phyloP scores from a whole-genome alignment of 2,329 filamentous ascomycete species.

The Microascus cirrosus region DNA sequence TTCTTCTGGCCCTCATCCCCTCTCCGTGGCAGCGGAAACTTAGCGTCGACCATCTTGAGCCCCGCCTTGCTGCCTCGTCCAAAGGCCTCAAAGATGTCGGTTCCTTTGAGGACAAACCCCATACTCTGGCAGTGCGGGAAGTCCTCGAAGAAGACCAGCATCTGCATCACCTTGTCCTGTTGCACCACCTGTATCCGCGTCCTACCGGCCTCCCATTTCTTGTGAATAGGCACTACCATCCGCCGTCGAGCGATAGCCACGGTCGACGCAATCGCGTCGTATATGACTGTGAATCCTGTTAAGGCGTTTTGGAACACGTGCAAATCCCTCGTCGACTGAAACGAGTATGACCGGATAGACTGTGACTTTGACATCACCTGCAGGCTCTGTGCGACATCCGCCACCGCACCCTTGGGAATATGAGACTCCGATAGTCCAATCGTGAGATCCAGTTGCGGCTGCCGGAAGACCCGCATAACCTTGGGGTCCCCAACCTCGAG shows the following conservation, averaged over 20 bases:
- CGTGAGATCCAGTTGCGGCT: conserved; percentile 67
- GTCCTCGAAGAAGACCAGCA: conserved; percentile 80
- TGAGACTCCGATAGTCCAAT: conserved; percentile 62
- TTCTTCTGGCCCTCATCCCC: conserved; percentile 1
- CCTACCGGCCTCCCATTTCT: conserved; percentile 80
- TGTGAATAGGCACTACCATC: conserved; percentile 88
- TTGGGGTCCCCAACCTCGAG: conserved; percentile 52
- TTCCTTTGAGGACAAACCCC: conserved; percentile 77
- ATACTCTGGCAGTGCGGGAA: conserved; percentile 81
- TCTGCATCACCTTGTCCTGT: conserved; percentile 63
- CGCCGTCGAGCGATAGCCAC: conserved; percentile 75
- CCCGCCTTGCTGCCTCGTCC: conserved; percentile 54
- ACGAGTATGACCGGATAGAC: conserved; percentile 63
- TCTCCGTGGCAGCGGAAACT: conserved; percentile 70
- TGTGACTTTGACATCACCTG: conserved; percentile 43
- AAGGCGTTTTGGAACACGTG: conserved; percentile 70
- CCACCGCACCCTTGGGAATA: conserved; percentile 47
- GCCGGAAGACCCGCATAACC: conserved; percentile 56
- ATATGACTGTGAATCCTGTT: conserved; percentile 69
- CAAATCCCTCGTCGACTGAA: conserved; percentile 54
- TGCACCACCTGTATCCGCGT: conserved; percentile 73
- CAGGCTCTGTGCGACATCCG: conserved; percentile 53
- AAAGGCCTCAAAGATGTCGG: conserved; percentile 69
- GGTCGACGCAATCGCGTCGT: conserved; percentile 58
- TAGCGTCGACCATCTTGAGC: conserved; percentile 76